A percentile compares a stretch with the other conserved stretches of the same genome.
Evolutionary conservation across 1,284 basidiomycete genomes (phyloP).

Genomic region (Leccinum pachyderme): DNA sequence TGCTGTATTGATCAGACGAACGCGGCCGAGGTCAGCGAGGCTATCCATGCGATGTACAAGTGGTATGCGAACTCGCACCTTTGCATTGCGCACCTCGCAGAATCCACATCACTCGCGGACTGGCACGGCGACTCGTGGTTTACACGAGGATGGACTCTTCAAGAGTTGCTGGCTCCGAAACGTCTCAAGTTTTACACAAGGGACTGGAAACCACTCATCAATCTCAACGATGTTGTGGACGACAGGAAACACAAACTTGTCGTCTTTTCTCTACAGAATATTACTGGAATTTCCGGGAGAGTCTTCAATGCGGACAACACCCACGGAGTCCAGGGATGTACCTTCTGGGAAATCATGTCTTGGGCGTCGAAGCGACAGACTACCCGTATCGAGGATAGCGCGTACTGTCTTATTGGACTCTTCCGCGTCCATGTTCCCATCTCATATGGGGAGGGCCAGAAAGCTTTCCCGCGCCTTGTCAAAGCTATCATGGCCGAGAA

Average conservation of each 20-base stretch:
- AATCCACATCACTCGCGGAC: not conserved
- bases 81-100: conserved; percentile 16
- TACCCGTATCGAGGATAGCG: conserved; percentile 13
- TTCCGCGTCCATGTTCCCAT: conserved; percentile 12
- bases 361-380: conserved; percentile 20
- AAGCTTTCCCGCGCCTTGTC: conserved; percentile 13
- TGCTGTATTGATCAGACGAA: conserved; percentile 16
- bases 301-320: conserved; percentile 6
- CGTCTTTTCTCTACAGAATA: not conserved
- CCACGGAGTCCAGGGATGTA: conserved; percentile 6
- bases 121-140: conserved; percentile 16
- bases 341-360: conserved; percentile 17
- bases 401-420: conserved; percentile 17
- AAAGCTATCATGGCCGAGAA: conserved; percentile 5
- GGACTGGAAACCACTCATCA: conserved; percentile 7
- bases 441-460: conserved; percentile 13
- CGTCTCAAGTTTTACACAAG: conserved; percentile 16
- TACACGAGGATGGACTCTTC: conserved; percentile 9
- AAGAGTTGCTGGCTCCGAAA: conserved; percentile 15
- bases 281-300: conserved; percentile 4
- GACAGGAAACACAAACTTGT: not conserved
- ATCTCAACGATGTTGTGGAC: not conserved
- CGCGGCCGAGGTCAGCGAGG: conserved; percentile 14
- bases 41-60: conserved; percentile 19
- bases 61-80: conserved; percentile 15